These are phyloP conservation scores for Moelleriella libera DNA, from an alignment of 2,329 filamentous ascomycete species.

Conservation along the genomic window DNA sequence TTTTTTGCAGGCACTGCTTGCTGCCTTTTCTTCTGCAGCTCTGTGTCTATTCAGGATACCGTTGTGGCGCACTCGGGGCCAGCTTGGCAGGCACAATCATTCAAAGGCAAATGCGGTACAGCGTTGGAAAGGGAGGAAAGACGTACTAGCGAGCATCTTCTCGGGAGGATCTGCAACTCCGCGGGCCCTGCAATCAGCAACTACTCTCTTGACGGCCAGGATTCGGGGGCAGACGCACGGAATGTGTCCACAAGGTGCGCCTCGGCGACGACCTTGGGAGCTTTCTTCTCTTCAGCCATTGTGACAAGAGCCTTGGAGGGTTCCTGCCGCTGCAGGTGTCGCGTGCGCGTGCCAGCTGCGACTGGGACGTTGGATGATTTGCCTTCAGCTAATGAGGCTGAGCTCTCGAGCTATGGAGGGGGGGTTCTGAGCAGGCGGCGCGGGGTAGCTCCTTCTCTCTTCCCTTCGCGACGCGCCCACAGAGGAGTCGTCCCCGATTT, in stretches of 20 bases:
- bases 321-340: background rate
- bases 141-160: slow-evolving; percentile 55
- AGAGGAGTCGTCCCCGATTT: no score
- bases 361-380: no score
- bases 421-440: slow-evolving; percentile 1
- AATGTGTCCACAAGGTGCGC: slow-evolving; percentile 65
- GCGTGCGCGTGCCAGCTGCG: no score
- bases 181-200: background rate
- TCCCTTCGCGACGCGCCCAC: background rate
- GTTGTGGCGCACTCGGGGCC: no score
- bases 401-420: background rate
- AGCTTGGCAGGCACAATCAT: no score
- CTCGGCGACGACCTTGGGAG: slow-evolving; percentile 55
- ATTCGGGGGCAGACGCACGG: slow-evolving; percentile 29
- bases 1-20: background rate
- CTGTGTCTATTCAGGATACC: background rate
- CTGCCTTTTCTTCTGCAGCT: background rate
- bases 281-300: slow-evolving; percentile 31
- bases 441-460: slow-evolving; percentile 4
- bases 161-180: slow-evolving; percentile 39
- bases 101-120: background rate
- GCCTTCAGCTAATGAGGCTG: no score
- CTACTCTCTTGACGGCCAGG: no score
- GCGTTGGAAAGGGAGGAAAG: background rate
- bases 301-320: slow-evolving; percentile 2